These are phyloP conservation scores for Collybia sordida DNA, from an alignment of 768 basidiomycete species.

Conservation along the genomic window DNA sequence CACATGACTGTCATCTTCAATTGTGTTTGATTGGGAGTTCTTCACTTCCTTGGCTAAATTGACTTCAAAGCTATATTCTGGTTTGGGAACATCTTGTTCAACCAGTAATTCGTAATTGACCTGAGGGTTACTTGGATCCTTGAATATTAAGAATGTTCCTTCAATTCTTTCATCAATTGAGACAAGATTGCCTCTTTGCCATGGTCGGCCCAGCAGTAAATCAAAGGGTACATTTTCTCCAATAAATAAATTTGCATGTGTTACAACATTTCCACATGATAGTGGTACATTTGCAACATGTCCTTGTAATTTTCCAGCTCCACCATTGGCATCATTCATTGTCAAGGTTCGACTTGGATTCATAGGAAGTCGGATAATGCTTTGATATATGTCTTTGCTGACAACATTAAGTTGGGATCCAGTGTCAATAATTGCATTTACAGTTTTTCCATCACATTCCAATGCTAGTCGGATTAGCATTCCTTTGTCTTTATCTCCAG, in stretches of 20 bases:
- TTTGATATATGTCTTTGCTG: not conserved
- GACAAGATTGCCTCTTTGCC: not conserved
- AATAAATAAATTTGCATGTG: not conserved
- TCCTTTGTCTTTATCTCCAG: not conserved
- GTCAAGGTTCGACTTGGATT: not conserved
- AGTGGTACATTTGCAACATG: not conserved
- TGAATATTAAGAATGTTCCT: not conserved
- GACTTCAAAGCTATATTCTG: too few relatives aligned
- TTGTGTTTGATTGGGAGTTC: too few relatives aligned
- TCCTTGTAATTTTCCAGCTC: not conserved
- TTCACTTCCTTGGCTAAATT: too few relatives aligned
- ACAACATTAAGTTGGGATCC: not conserved
- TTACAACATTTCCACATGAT: not conserved
- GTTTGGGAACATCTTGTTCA: too few relatives aligned
- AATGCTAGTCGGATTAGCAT: not conserved
- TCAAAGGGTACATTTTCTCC: not conserved
- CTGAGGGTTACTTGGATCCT: not conserved
- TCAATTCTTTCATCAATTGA: not conserved
- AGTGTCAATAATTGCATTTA: not conserved
- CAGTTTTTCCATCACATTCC: not conserved
- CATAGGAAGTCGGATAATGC: not conserved
- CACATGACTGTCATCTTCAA: too few relatives aligned
- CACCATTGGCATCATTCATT: slow-evolving; percentile 4
- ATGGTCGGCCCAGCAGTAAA: not conserved
- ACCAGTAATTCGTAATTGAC: not conserved